Evolutionary conservation across 2,329 filamentous ascomycete species (phyloP), one percentile per base, ranked within the genome.

Genomic region (Lecanicillium sp.): DNA sequence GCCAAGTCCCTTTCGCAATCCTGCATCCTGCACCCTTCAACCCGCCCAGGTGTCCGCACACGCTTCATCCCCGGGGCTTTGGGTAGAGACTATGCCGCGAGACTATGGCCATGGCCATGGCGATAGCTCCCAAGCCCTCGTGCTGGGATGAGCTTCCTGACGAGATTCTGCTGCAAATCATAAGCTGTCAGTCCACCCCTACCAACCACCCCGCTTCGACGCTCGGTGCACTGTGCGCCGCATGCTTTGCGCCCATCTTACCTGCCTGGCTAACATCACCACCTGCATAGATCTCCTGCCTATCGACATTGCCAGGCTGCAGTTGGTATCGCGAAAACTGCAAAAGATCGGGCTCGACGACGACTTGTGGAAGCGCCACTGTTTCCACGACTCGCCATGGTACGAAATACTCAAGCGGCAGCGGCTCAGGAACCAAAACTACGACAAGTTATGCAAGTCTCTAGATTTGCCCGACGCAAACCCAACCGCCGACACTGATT

Each of bases 351-450:
- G 77, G 29, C 79, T 87, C 41, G 87, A 94, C 55, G 75, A 84
- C 50, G 73, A 69, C 29, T 66, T 90, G 27, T 96, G 89, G 89
- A 82, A 83, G 45, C 63, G 71, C 3, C 71, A 81, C 54, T 89
- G 84, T 57, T 87, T 92, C 56, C 70, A 80, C 27, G 67, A 79
- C 42, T 90, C 86, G 13, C 57, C 69, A 25, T 81, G 81, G 56
- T 74, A 82, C 51, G 71, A 77, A 22, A 64, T 68, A n/a, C 71
- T 85, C 17, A 71, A 69, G 42, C 70, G 74, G 13, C 67, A 71
- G 52, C 56, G 69, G 20, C 61, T 65, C 0, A 58, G 68, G 7
- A 25, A n/a, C 13, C 4, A 19, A 13, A 8, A n/a, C n/a, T 13
- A 4, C 12, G 33, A 19, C 17, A 19, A 17, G 9, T 8, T 17